These are phyloP conservation scores for Aspergillus sp. DNA, from an alignment of 2,329 filamentous ascomycete species.

Conservation along the genomic window DNA sequence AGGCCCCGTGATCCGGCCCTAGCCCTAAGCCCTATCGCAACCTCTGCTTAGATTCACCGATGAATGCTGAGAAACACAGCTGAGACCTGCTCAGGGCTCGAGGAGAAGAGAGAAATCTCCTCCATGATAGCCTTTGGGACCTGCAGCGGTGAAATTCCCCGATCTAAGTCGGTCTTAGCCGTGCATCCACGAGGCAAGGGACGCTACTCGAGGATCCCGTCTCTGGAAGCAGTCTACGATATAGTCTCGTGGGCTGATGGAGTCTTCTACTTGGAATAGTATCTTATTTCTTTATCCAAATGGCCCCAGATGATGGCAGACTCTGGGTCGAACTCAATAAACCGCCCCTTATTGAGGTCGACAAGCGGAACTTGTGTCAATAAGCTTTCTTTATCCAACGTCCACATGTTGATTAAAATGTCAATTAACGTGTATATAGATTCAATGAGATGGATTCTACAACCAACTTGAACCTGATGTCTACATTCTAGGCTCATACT, in stretches of 20 bases:
- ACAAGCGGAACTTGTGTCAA: not conserved
- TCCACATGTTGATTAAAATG: conserved; percentile 1
- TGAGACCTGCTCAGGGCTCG: not conserved
- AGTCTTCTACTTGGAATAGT: too few species aligned
- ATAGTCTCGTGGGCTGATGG: too few species aligned
- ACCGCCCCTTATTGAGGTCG: conserved; percentile 13
- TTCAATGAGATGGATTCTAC: not conserved
- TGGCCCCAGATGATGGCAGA: not conserved
- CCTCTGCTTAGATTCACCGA: not conserved
- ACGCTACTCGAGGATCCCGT: too few species aligned
- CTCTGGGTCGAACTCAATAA: conserved; percentile 6
- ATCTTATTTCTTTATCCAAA: not conserved
- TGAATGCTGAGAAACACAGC: not conserved
- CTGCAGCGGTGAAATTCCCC: too few species aligned
- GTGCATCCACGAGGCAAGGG: too few species aligned
- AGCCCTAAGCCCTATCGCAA: conserved; percentile 11
- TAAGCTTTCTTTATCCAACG: conserved; percentile 2
- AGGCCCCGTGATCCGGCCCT: conserved; percentile 10
- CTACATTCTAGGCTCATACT: too few species aligned
- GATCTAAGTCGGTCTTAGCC: too few species aligned
- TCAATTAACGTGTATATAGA: not conserved
- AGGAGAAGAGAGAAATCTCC: not conserved
- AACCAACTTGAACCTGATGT: not conserved
- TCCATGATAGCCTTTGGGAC: too few species aligned
- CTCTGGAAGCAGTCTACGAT: too few species aligned